A percentile compares a stretch with the other conserved stretches of the same genome.
phyloP scores from a whole-genome alignment of 2,329 filamentous ascomycete species.

The Aspergillus persii region DNA sequence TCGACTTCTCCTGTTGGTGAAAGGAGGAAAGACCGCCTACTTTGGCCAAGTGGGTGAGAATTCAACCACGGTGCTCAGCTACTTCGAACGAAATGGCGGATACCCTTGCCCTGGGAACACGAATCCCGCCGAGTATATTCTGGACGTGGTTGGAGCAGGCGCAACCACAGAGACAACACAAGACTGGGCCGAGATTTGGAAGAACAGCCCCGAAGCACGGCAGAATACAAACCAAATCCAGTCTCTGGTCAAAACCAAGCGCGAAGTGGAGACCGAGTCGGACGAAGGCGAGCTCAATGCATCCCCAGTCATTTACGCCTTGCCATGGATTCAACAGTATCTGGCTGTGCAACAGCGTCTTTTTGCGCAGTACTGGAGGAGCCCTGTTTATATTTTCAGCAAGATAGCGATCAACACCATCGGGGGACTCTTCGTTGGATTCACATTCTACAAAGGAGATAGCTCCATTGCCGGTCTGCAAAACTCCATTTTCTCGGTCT shows the following conservation, averaged over 20 bases:
- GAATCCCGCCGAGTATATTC: background rate
- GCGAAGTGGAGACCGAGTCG: background rate
- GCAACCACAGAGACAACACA: background rate
- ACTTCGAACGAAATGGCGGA: background rate
- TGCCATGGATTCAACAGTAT: background rate
- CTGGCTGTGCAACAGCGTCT: conserved; percentile 61
- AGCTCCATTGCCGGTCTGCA: conserved; percentile 38
- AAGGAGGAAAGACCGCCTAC: background rate
- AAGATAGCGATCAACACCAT: conserved; percentile 63
- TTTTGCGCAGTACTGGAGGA: conserved; percentile 84
- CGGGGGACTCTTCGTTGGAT: conserved; percentile 69
- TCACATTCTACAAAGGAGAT: conserved; percentile 65
- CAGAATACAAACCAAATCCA: background rate
- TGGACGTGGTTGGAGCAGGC: background rate
- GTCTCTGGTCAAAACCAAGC: background rate
- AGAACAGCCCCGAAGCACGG: background rate
- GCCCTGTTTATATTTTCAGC: conserved; percentile 77
- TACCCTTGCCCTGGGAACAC: background rate
- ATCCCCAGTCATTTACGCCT: background rate
- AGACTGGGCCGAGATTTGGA: background rate
- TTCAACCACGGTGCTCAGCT: background rate
- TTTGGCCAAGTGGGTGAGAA: background rate
- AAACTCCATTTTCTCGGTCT: conserved; percentile 68
- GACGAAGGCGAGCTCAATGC: background rate
- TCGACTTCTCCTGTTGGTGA: background rate